Evolutionary conservation across 306 rosid genomes (phyloP), one percentile per base, ranked within the genome.

Genomic region (Dalbergia cochinchinensis): DNA sequence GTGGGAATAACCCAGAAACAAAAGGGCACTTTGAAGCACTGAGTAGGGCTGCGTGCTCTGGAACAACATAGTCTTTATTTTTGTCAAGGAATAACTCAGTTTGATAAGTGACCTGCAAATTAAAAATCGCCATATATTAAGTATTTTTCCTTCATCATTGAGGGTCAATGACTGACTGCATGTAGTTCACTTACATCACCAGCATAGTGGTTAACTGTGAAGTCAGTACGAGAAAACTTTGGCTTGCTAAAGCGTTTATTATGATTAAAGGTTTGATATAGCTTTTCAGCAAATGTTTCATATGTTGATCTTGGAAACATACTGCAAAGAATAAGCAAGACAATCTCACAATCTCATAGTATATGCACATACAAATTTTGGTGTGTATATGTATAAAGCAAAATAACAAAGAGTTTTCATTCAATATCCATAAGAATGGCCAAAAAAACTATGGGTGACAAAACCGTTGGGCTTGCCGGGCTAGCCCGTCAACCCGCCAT

Each of bases 291-390:
- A 86, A 95, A 88, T 70, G 96, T 95, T 76, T 91, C 96, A 66
- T 95, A 86, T 11, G 98, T 95, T 81, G 99, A 93, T 88, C 96
- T 93, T 71, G 99, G 99, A 86, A 95, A 95, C 99, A 95, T 95
- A 80, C 99, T 95, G 79, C 93, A 93, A 77, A 83, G 71, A 81
- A 74, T 74, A 82, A 78, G 73, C 78, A 83, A 67, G 63, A 73
- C 50, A 76, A 42, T 64, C 60, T 87, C 70, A 88, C 73, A 54
- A 79, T 79, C 87, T 78, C 89, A 80, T 33, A 70, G 76, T 72
- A 51, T 44, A 74, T 48, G 59, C 50, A 74, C 8, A 68, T 55
- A 48, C 37, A 58, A 48, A 37, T 50, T 34, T 68, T 55, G 47
- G 0, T 13, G 18, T 16, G 42, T 35, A 8, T 8, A 65, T n/a